Evolutionary conservation across 176 grass and related monocot species (phyloP).

Genomic region (Calamus simplicifolius): DNA sequence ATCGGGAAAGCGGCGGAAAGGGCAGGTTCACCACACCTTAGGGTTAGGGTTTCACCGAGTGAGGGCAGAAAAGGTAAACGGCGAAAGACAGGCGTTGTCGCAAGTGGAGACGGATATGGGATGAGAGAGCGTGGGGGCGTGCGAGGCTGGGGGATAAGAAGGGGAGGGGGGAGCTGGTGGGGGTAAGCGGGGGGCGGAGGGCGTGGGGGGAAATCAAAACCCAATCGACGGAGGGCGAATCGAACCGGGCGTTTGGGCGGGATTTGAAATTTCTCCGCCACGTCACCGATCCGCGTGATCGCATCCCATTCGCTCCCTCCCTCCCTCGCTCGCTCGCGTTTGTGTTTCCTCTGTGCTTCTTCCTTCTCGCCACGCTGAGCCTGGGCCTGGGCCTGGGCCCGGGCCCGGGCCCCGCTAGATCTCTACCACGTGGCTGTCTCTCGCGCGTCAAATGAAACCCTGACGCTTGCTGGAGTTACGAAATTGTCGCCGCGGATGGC

Average conservation of each 20-base stretch:
- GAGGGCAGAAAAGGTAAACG: constrained; percentile 4
- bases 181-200: constrained; percentile 19
- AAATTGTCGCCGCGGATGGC: too few relatives aligned
- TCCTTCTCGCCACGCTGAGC: constrained; percentile 1
- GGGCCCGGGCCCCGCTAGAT: too few relatives aligned
- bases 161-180: constrained; percentile 4
- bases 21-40: constrained; percentile 19
- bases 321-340: not conserved
- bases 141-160: not conserved
- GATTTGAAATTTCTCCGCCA: constrained; percentile 7
- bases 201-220: not conserved
- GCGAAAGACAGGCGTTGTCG: not conserved
- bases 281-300: constrained; percentile 71
- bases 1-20: constrained; percentile 14
- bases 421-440: too few relatives aligned
- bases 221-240: not conserved
- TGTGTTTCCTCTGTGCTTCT: constrained; percentile 14
- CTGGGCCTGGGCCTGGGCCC: too few relatives aligned
- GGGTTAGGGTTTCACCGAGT: constrained; percentile 37
- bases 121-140: constrained; percentile 3
- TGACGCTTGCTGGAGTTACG: too few relatives aligned
- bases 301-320: not conserved
- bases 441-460: too few relatives aligned
- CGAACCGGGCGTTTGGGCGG: not conserved
- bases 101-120: constrained; percentile 15